These are phyloP conservation scores for Ustilago curta DNA, from an alignment of 1,284 basidiomycete genomes.

Conservation along the genomic window DNA sequence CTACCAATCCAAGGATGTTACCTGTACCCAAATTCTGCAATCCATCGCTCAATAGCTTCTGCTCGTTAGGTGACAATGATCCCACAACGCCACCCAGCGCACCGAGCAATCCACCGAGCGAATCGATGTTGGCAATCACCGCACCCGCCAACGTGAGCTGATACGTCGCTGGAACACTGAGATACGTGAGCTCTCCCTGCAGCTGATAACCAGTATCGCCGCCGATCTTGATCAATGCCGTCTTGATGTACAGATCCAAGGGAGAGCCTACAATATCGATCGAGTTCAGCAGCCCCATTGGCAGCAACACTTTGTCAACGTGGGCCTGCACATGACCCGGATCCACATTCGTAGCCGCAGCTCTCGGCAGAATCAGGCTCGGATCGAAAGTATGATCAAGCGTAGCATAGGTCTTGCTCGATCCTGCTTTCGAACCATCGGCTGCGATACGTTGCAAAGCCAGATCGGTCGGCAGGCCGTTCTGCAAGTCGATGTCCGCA, in stretches of 20 bases:
- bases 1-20: slow-evolving; percentile 6
- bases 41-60: slow-evolving; percentile 6
- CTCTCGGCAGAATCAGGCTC: neutral
- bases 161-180: slow-evolving; percentile 31
- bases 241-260: slow-evolving; percentile 20
- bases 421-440: slow-evolving; percentile 9
- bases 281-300: slow-evolving; percentile 19
- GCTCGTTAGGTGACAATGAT: neutral
- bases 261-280: slow-evolving; percentile 10
- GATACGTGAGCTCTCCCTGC: slow-evolving; percentile 27
- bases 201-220: slow-evolving; percentile 26
- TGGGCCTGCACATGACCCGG: slow-evolving; percentile 18
- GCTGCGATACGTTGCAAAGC: slow-evolving; percentile 8
- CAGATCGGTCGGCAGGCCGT: slow-evolving; percentile 8
- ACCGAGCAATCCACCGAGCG: slow-evolving; percentile 10
- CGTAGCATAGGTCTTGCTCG: slow-evolving; percentile 16
- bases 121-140: slow-evolving; percentile 4
- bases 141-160: slow-evolving; percentile 2
- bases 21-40: slow-evolving; percentile 4
- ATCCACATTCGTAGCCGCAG: slow-evolving; percentile 7
- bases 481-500: slow-evolving; percentile 9
- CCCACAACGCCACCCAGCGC: slow-evolving; percentile 3
- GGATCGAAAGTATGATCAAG: slow-evolving; percentile 14
- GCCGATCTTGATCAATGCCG: slow-evolving; percentile 17
- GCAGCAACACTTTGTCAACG: slow-evolving; percentile 13